Evolutionary conservation across 768 basidiomycete genomes (phyloP), one percentile per base, ranked within the genome.

Genomic region (Panellus pusillus): DNA sequence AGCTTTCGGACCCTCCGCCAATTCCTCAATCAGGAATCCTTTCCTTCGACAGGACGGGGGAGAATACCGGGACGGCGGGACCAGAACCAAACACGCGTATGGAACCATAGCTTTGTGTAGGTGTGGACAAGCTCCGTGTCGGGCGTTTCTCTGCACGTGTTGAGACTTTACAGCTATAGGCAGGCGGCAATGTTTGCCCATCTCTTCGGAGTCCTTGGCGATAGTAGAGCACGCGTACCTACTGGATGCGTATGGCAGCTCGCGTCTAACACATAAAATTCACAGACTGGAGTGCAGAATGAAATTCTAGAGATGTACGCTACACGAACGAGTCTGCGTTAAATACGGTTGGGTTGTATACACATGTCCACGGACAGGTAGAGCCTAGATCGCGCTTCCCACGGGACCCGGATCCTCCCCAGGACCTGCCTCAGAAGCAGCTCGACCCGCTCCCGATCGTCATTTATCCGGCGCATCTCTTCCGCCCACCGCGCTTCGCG

Each of bases 401-500:
- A 35, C 12, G 29, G 50, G 2, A 19, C 52, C 51, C n/a, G 35
- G 50, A 11, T 58, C 55, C 24, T 64, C 62, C 35, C 73, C 69
- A 90, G 69, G 4, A 86, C 81, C 68, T 91, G 87, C 60, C 72
- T 73, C 44, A 92, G 68, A 38, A 91, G 68, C 48, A 88, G 59
- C 59, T 86, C 84, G 3, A 91, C 82, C 15, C 76, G 69, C 62
- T 87, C 85, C 13, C 87, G 74, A 51, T 92, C 90, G 27, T 85
- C 82, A 44, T 75, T 72, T 52, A 88, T 74, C 52, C 80, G 73
- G 20, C 75, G 67, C 78, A 90, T 84, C 70, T 89, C 89, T 14
- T 88, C 85, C 36, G 75, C 68, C 83, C 87, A 88, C 38, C 89
- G 73, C 44, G 77, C 75, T 64, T 87, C 87, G 15, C 88, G 73